phyloP scores from a whole-genome alignment of 192 early-diverging fungal genomes.

The Jimgerdemannia lactiflua region DNA sequence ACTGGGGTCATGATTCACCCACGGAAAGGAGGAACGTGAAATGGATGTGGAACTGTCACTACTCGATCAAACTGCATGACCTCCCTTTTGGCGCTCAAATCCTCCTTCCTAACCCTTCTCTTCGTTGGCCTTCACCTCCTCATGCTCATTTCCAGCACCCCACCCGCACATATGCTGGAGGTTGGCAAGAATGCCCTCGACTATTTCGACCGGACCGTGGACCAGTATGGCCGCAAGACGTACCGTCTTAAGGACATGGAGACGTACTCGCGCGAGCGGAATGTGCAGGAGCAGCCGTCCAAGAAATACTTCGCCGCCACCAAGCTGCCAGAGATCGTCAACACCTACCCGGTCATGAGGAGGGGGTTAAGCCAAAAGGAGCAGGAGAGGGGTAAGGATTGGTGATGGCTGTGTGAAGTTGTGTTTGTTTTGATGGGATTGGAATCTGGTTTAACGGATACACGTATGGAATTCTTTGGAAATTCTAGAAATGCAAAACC shows the following conservation, averaged over 20 bases:
- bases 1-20: too few species aligned
- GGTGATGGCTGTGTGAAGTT: neutral
- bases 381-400: constrained; percentile 64
- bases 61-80: too few species aligned
- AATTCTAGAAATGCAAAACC: constrained; percentile 62
- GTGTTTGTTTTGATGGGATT: too few species aligned
- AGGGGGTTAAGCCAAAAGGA: constrained; percentile 62
- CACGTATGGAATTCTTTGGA: too few species aligned
- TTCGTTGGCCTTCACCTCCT: too few species aligned
- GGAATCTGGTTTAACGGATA: too few species aligned
- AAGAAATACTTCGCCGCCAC: constrained; percentile 90
- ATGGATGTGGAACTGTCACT: neutral
- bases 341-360: constrained; percentile 75
- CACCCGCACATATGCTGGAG: constrained; percentile 92
- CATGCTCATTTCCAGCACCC: constrained; percentile 42
- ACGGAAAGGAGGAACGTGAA: neutral
- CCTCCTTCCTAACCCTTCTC: too few species aligned
- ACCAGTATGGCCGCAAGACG: constrained; percentile 36
- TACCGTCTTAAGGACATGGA: constrained; percentile 80
- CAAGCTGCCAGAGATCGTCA: constrained; percentile 86
- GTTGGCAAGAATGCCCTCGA: constrained; percentile 83
- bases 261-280: constrained; percentile 77
- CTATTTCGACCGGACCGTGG: constrained; percentile 75
- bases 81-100: too few species aligned
- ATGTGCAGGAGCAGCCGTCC: constrained; percentile 84